A percentile compares a stretch with the other conserved stretches of the same genome.
Evolutionary conservation across 2,329 filamentous ascomycete genomes (phyloP).

Genomic region (Neurospora crassa): DNA sequence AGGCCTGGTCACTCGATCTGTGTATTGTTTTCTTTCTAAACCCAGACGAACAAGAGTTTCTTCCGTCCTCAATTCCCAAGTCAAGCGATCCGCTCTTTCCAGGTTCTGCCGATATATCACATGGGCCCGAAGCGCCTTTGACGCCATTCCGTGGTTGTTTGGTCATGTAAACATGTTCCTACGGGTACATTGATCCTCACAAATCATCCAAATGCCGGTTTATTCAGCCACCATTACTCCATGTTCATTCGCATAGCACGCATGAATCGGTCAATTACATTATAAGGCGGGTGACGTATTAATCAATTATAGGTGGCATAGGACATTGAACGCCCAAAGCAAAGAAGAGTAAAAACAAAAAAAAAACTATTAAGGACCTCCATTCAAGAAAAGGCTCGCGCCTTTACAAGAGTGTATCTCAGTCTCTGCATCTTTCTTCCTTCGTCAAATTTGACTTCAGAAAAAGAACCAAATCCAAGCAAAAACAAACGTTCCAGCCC

Average conservation of each 20-base stretch:
- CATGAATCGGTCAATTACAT: background rate
- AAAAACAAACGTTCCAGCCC: background rate
- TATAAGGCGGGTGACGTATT: background rate
- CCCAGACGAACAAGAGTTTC: background rate
- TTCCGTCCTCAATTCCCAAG: too few species aligned
- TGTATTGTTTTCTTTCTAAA: background rate
- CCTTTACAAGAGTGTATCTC: background rate
- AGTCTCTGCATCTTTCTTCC: background rate
- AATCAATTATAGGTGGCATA: background rate
- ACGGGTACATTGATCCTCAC: background rate
- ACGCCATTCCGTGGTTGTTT: background rate
- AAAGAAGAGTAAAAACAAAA: too few species aligned
- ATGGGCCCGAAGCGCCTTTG: too few species aligned
- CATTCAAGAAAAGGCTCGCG: background rate
- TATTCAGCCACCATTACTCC: background rate
- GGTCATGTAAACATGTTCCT: background rate
- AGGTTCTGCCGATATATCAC: background rate
- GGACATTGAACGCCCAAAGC: background rate
- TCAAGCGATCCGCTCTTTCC: too few species aligned
- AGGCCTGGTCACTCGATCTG: background rate
- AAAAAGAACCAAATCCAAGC: background rate
- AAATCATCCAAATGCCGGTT: background rate
- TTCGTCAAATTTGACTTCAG: background rate
- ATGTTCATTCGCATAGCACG: background rate
- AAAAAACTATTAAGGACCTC: background rate